Evolutionary conservation across 2,329 filamentous ascomycete species (phyloP), one percentile per base, ranked within the genome.

Genomic region (Calycina herbarum): DNA sequence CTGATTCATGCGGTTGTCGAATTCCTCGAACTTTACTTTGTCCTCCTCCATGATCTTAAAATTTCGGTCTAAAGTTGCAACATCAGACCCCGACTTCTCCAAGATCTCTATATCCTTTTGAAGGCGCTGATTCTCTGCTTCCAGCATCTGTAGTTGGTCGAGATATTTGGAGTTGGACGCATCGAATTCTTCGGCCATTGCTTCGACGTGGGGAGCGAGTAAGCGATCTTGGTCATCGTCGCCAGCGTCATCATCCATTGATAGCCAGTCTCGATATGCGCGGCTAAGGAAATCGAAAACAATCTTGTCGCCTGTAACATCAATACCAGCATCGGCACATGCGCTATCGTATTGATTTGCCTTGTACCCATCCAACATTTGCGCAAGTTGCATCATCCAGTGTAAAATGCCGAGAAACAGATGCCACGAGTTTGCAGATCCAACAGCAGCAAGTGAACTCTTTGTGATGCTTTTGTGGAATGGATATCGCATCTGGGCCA

Each of bases 311-410:
- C 92, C 92, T 11, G 85, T 89, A 33, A 98, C 89, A 77, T 99
- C 95, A 57, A 95, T 86, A 1, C 94, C 95, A 35, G 88, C 89
- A 73, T 97, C 94, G 54, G 90, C 84, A 76, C 93, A 97, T 0
- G 93, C 94, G 62, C 97, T 91, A 71, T 97, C 93, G 77, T 97
- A 99, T 58, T 88, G 87, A 66, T 93, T 90, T 63, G 82, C 78
- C 1, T 86, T 82, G 75, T 94, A 98, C 27, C 91, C 86, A 68
- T 98, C 94, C 75, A 98, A 86, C 89, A 98, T 96, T 72, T 94
- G 89, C 4, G 93, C 92, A 61, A 99, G 82, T 78, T 98, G 94
- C 94, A 99, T 97, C 88, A 99, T 94, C 95, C 95, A 99, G 79
- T 99, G 94, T 61, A 99, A 83, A 76, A 99, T 82, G 0, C 94